Base-by-base conservation (phyloP, 2,329 filamentous ascomycete species). In the Ophiostoma montium region DNA sequence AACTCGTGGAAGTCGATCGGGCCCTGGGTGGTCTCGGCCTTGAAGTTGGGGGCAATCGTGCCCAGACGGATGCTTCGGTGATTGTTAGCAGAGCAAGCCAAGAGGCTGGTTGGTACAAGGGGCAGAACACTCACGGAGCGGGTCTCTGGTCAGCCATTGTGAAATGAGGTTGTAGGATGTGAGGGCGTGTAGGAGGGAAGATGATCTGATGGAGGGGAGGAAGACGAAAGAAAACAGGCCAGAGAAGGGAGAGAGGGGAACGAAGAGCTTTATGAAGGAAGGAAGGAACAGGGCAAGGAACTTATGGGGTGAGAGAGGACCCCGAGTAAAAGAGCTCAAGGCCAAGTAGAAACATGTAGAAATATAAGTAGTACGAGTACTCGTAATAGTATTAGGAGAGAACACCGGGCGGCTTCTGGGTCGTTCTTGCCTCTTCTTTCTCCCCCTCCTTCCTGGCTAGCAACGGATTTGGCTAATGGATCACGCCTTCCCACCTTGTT, bases 1-100 rank as follows among this genome's bases (percentile, higher is more conserved):
- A 84, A 89, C 65, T 87, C 74, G 67, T 89, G 84, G 72, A 90
- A 88, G 68, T 86, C 79, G 60, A 90, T 86, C 55, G 80, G 75
- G 59, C 85, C 83, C 58, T 76, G 70, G 52, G 85, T 90, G 54
- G 84, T 89, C 57, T 89, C 80, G 61, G 84, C 85, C 68, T 84
- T 68, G 75, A 92, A 92, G 74, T 89, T 88, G 60, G 85, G 85
- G 57, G 86, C 85, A 50, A 70, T 66, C 57, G 70, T 70, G 65
- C 80, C 80, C 60, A 84, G 71, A 58, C 80, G 80, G 60, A 84
- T 75, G 55, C 75, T 77, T 2, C 8, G 23, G 23, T 27, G 23
- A 1, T 13, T 35, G 51, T 52, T 46, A 54, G 52, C 18, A 23
- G 18, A 11, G 2, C 23, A 45, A 16, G n/a, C 15, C 32, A 32